Conservation (phyloP, 768 basidiomycete genomes). For the Suillus hirtellus region DNA sequence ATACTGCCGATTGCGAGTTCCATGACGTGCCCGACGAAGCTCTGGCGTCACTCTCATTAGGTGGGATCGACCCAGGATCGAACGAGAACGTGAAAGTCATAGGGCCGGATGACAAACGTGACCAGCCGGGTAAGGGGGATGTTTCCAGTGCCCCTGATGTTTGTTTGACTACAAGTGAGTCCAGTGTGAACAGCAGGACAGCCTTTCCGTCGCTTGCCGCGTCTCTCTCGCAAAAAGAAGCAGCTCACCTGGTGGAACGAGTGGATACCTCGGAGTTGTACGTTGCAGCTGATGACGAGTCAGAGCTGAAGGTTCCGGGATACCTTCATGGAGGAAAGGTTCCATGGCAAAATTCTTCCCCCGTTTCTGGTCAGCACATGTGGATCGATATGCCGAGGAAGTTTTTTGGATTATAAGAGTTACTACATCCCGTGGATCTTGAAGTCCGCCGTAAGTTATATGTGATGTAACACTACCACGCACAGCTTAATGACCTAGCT, state of each 20-base stretch:
- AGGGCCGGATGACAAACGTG: conserved; percentile 25
- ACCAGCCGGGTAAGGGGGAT: conserved; percentile 26
- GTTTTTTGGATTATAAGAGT: conserved; percentile 24
- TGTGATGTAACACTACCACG: neutral
- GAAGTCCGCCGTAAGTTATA: conserved; percentile 4
- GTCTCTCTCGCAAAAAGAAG: neutral
- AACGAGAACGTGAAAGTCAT: conserved; percentile 45
- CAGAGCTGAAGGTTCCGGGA: conserved; percentile 50
- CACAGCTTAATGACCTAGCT: neutral
- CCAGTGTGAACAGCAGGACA: conserved; percentile 16
- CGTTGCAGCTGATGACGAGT: conserved; percentile 27
- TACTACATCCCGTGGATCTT: conserved; percentile 2
- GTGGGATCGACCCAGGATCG: conserved; percentile 35
- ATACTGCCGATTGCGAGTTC: conserved; percentile 21
- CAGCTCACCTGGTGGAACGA: neutral
- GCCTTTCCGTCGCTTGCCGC: conserved; percentile 4
- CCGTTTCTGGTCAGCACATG: conserved; percentile 7
- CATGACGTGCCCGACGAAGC: conserved; percentile 25
- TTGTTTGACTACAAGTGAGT: conserved; percentile 22
- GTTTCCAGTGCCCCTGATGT: conserved; percentile 19
- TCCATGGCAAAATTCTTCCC: conserved; percentile 12
- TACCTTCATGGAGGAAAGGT: conserved; percentile 40
- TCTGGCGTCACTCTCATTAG: conserved; percentile 28
- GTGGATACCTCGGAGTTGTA: conserved; percentile 13
- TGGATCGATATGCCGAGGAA: conserved; percentile 26